These are phyloP conservation scores for Vanrija sp. DNA, from an alignment of 1,284 basidiomycete species.

Conservation along the genomic window DNA sequence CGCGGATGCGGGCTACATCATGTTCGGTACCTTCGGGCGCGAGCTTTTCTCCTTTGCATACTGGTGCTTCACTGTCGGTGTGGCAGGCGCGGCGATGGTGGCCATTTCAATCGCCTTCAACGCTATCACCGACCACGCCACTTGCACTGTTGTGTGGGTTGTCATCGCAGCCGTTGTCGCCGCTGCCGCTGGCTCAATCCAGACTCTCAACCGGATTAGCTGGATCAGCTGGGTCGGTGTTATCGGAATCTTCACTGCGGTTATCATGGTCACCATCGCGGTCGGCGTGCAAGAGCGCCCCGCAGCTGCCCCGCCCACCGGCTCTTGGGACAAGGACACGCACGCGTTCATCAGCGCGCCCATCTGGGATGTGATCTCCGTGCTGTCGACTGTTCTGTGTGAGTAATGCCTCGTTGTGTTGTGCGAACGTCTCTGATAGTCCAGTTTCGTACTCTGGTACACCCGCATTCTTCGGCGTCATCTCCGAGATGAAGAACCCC, in stretches of 20 bases:
- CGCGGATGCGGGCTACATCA: slow-evolving; percentile 24
- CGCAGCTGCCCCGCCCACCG: slow-evolving; percentile 31
- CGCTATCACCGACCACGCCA: slow-evolving; percentile 28
- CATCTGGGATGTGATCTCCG: slow-evolving; percentile 26
- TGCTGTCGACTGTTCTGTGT: slow-evolving; percentile 16
- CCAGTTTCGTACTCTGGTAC: slow-evolving; percentile 21
- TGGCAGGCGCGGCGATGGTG: slow-evolving; percentile 24
- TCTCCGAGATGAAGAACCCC: slow-evolving; percentile 40
- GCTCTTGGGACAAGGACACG: slow-evolving; percentile 33
- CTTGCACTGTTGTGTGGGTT: slow-evolving; percentile 32
- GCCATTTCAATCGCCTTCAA: slow-evolving; percentile 37
- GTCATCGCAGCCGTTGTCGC: slow-evolving; percentile 17
- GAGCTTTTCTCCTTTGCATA: slow-evolving; percentile 34
- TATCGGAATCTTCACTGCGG: slow-evolving; percentile 21
- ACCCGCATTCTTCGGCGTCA: slow-evolving; percentile 31
- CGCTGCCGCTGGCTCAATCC: slow-evolving; percentile 19
- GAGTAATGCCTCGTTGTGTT: neutral
- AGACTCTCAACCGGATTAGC: slow-evolving; percentile 28
- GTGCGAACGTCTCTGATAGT: neutral
- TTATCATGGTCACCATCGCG: slow-evolving; percentile 33
- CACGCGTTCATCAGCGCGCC: slow-evolving; percentile 13
- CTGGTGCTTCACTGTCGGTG: slow-evolving; percentile 19
- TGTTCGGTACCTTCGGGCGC: slow-evolving; percentile 32
- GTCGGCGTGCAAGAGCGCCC: slow-evolving; percentile 39
- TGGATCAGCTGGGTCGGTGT: slow-evolving; percentile 37